phyloP scores from a whole-genome alignment of 2,329 filamentous ascomycete genomes.

The Phaeosphaeria sp. region DNA sequence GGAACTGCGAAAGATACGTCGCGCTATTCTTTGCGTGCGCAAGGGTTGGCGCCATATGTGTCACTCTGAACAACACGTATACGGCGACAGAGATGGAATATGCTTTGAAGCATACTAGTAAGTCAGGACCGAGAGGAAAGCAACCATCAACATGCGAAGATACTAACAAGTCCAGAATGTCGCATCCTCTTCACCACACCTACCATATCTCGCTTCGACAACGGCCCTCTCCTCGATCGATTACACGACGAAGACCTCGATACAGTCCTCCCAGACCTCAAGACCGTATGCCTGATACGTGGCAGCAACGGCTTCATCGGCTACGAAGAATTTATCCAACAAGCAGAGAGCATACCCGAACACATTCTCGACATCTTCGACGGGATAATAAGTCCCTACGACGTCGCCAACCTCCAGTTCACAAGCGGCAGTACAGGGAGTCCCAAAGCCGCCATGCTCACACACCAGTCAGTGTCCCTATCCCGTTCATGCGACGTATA shows the following conservation, averaged over 20 bases:
- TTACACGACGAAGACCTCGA: conserved; percentile 29
- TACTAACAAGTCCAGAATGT: conserved; percentile 59
- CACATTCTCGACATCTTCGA: conserved; percentile 46
- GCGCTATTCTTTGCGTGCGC: conserved; percentile 77
- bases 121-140: conserved; percentile 23
- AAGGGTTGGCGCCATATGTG: conserved; percentile 59
- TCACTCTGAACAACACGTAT: conserved; percentile 84
- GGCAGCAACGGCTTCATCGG: conserved; percentile 60
- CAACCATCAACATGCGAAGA: conserved; percentile 3
- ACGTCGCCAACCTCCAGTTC: conserved; percentile 48
- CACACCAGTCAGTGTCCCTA: conserved; percentile 39
- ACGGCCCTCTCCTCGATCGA: conserved; percentile 62
- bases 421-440: conserved; percentile 49
- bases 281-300: conserved; percentile 41
- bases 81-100: conserved; percentile 75
- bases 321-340: conserved; percentile 64
- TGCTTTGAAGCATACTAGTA: conserved; percentile 73
- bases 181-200: conserved; percentile 76
- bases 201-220: conserved; percentile 70
- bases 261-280: conserved; percentile 35
- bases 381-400: conserved; percentile 41
- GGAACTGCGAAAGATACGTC: conserved; percentile 64
- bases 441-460: conserved; percentile 49
- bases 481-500: not conserved
- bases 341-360: conserved; percentile 37